Base-by-base conservation (phyloP, 176 grass and related monocot genomes). In the Aegilops bicornis region DNA sequence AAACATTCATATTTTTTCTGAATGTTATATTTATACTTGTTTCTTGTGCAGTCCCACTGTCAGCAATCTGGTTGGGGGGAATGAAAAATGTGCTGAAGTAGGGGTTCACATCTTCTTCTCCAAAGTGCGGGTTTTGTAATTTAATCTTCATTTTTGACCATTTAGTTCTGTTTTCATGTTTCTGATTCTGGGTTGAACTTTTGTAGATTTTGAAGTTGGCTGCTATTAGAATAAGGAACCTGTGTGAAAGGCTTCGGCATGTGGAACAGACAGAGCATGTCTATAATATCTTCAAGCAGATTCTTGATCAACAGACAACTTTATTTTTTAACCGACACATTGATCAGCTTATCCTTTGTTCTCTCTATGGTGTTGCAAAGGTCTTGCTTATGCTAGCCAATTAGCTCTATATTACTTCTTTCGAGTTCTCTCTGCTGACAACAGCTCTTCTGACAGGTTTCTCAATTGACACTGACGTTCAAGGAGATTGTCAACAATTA, bases 351-450 rank as follows among this genome's bases (percentile, higher is more conserved):
- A 96, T 98, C 29, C 88, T 98, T 74, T 98, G 93, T 76, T 94
- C 93, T 35, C 92, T 98, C 71, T 98, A 96, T 91, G 96, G 90
- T 84, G 88, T 98, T 92, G 90, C 93, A 77, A 98, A 98, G 91
- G 96, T 98, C 88, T 15, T 40, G 32, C 68, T 61, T 85, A 39
- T 81, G 30, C 45, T 74, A 84, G 54, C 35, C 87, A 35, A 84
- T 85, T 68, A 86, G 24, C 40, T 77, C 67, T 7, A 5, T 86
- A 22, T 60, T 75, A 30, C 50, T 78, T 83, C 17, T 77, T 82
- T 15, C 56, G 48, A 76, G n/a, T 67, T 89, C 29, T 77, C 85
- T 89, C 76, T 32, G 43, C 78, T 80, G 60, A 87, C 69, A 42
- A 81, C 75, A 59, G 85, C 84, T 80, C 85, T 85, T 93, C 36